These are phyloP conservation scores for Penicillium sp. DNA, from an alignment of 2,329 filamentous ascomycete genomes.

Conservation along the genomic window DNA sequence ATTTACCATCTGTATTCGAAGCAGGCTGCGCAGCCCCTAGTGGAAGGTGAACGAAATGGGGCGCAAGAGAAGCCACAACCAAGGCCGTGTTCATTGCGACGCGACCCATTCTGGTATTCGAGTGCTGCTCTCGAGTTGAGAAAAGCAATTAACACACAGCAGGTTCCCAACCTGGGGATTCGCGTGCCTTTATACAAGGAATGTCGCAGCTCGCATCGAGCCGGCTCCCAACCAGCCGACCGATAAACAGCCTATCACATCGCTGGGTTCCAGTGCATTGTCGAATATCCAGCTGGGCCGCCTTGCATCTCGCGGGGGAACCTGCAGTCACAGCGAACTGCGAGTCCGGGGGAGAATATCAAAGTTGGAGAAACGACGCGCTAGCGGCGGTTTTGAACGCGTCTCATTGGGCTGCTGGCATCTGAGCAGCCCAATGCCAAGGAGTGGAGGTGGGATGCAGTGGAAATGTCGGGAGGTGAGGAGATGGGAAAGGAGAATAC, in stretches of 20 bases:
- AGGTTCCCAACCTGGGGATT: neutral
- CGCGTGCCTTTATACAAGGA: conserved; percentile 4
- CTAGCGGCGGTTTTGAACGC: conserved; percentile 12
- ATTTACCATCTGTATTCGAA: conserved; percentile 2
- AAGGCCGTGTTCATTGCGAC: no score
- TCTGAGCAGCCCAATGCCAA: conserved; percentile 5
- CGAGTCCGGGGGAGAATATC: neutral
- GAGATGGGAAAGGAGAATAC: no score
- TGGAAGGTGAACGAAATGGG: neutral
- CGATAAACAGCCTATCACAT: no score
- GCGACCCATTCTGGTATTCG: no score
- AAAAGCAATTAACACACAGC: no score
- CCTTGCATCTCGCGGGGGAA: no score
- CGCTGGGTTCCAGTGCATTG: no score
- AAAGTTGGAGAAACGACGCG: neutral
- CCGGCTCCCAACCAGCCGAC: no score
- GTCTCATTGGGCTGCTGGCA: conserved; percentile 12
- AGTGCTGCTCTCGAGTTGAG: no score
- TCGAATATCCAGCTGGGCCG: no score
- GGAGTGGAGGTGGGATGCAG: neutral
- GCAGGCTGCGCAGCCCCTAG: neutral
- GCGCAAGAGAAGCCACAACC: no score
- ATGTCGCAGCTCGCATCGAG: conserved; percentile 1
- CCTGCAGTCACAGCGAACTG: neutral
- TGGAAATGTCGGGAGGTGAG: conserved; percentile 45